These are phyloP conservation scores for Solanum hybrid DNA, from an alignment of 305 asterid genomes.

Conservation along the genomic window DNA sequence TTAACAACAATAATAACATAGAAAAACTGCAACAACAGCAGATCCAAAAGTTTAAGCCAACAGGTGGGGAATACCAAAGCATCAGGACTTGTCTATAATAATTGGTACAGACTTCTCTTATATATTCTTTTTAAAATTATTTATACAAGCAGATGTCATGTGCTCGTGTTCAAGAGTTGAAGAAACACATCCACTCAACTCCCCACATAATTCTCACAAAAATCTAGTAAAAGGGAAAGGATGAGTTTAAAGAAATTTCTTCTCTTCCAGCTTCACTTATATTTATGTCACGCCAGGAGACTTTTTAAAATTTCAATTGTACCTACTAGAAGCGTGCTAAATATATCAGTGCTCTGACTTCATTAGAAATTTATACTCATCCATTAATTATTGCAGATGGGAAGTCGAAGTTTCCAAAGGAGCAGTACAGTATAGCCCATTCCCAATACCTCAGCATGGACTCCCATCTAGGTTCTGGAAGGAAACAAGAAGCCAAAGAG, in stretches of 20 bases:
- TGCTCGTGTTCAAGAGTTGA: neutral
- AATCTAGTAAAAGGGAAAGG: neutral
- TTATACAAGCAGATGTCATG: neutral
- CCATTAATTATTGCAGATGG: slow-evolving; percentile 37
- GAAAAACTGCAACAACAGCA: neutral
- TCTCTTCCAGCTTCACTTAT: neutral
- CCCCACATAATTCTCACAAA: neutral
- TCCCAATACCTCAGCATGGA: slow-evolving; percentile 59
- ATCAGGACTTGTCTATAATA: neutral
- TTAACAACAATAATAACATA: neutral
- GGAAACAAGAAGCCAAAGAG: slow-evolving; percentile 20
- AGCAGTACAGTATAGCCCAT: slow-evolving; percentile 49
- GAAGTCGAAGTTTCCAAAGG: slow-evolving; percentile 30
- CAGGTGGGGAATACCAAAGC: neutral
- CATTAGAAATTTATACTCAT: neutral
- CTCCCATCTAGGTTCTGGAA: slow-evolving; percentile 42
- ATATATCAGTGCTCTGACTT: neutral
- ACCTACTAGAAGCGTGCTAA: neutral
- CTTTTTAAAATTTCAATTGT: neutral
- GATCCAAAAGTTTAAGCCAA: neutral
- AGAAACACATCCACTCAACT: neutral
- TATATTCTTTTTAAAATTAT: too few species aligned
- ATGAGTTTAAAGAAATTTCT: neutral
- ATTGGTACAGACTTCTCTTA: neutral
- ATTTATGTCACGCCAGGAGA: neutral